Evolutionary conservation across 768 basidiomycete genomes (phyloP).

Genomic region (Trametes sanguinea): DNA sequence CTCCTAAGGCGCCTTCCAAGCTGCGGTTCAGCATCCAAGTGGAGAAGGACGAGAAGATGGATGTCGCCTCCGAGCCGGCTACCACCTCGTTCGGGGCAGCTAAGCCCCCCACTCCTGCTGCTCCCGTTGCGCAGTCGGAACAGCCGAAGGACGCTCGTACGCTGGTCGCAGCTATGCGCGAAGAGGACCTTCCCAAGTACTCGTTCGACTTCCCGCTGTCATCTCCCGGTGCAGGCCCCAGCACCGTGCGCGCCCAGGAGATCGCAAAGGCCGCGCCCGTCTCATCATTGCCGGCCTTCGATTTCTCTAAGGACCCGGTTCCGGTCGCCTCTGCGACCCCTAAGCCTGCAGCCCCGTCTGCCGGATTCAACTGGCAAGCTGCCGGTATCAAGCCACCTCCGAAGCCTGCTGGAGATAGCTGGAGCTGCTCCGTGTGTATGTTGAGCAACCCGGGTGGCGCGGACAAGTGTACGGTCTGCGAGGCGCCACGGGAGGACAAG

Average conservation of each 20-base stretch:
- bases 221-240: slow-evolving; percentile 29
- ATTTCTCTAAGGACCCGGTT: slow-evolving; percentile 35
- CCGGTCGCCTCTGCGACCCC: background rate
- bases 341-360: slow-evolving; percentile 29
- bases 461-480: slow-evolving; percentile 50
- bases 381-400: slow-evolving; percentile 56
- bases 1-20: slow-evolving; percentile 79
- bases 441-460: slow-evolving; percentile 40
- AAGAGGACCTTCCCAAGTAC: slow-evolving; percentile 40
- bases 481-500: slow-evolving; percentile 33
- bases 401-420: slow-evolving; percentile 36
- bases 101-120: too few species aligned
- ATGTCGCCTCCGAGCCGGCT: background rate
- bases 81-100: too few species aligned
- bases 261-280: slow-evolving; percentile 43
- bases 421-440: slow-evolving; percentile 61
- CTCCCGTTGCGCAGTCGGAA: background rate
- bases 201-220: slow-evolving; percentile 29
- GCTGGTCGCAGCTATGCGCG: slow-evolving; percentile 32
- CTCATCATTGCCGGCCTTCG: slow-evolving; percentile 49
- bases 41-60: slow-evolving; percentile 44
- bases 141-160: slow-evolving; percentile 28
- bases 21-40: slow-evolving; percentile 71
- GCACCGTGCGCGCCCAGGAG: slow-evolving; percentile 29
- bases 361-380: slow-evolving; percentile 62